Conservation (phyloP, 805 yeast genomes). For the Candida andamanensis region DNA sequence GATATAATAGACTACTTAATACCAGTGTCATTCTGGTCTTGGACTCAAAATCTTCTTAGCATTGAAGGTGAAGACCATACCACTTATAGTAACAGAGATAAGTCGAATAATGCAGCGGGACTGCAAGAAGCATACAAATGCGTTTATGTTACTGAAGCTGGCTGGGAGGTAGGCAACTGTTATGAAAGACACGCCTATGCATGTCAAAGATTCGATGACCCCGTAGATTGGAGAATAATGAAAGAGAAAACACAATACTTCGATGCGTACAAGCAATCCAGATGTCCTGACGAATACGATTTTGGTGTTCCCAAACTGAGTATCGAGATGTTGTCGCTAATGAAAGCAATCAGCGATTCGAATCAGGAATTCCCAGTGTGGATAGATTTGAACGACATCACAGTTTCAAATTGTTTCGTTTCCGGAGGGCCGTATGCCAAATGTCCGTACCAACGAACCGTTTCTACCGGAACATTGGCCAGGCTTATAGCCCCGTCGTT, state of each 20-base stretch:
- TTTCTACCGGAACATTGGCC: slow-evolving; percentile 52
- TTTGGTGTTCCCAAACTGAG: slow-evolving; percentile 33
- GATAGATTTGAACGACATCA: slow-evolving; percentile 79
- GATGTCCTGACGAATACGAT: slow-evolving; percentile 31
- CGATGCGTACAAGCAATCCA: slow-evolving; percentile 23
- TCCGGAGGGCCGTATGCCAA: slow-evolving; percentile 69
- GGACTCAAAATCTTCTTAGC: slow-evolving; percentile 39
- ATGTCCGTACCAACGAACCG: slow-evolving; percentile 70
- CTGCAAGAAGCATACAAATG: slow-evolving; percentile 34
- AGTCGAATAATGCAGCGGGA: background rate
- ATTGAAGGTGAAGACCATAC: background rate
- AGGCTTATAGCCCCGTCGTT: slow-evolving; percentile 65
- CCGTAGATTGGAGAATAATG: slow-evolving; percentile 43
- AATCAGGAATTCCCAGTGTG: slow-evolving; percentile 45
- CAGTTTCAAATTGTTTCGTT: slow-evolving; percentile 77
- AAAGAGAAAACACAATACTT: slow-evolving; percentile 37
- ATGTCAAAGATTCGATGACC: slow-evolving; percentile 44
- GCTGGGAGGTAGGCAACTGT: slow-evolving; percentile 71
- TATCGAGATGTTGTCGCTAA: slow-evolving; percentile 26
- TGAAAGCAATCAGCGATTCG: slow-evolving; percentile 21
- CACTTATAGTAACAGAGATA: background rate
- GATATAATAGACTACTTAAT: slow-evolving; percentile 20
- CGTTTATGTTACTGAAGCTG: slow-evolving; percentile 33
- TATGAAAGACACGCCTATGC: slow-evolving; percentile 46
- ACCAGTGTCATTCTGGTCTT: slow-evolving; percentile 59